Evolutionary conservation across 73 alveolate species (phyloP).

Genomic region (Stentor coeruleus): DNA sequence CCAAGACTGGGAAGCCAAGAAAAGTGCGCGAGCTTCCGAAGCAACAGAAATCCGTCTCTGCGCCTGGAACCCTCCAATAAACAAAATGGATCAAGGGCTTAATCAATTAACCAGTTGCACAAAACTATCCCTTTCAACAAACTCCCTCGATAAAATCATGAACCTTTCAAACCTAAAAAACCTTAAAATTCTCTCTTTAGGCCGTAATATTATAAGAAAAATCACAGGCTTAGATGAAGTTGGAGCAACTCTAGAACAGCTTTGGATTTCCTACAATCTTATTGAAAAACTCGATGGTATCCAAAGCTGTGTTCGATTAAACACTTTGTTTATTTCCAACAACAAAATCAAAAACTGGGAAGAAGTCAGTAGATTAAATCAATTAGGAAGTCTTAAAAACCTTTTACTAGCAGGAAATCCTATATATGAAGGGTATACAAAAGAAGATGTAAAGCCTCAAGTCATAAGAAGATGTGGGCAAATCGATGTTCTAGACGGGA

Average conservation of each 20-base stretch:
- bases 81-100: slow-evolving; percentile 90
- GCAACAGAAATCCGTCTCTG: slow-evolving; percentile 78
- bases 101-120: slow-evolving; percentile 60
- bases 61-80: slow-evolving; percentile 88
- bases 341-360: slow-evolving; percentile 87
- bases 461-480: slow-evolving; percentile 85
- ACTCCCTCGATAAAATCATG: slow-evolving; percentile 90
- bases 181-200: slow-evolving; percentile 91
- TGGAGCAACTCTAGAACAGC: slow-evolving; percentile 91
- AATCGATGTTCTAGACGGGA: slow-evolving; percentile 83
- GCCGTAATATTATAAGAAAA: slow-evolving; percentile 94
- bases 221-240: slow-evolving; percentile 96
- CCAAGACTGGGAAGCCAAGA: slow-evolving; percentile 75
- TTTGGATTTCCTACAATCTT: slow-evolving; percentile 96
- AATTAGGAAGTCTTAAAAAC: slow-evolving; percentile 78
- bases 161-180: slow-evolving; percentile 80
- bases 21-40: slow-evolving; percentile 78
- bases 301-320: slow-evolving; percentile 85
- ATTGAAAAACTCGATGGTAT: slow-evolving; percentile 97
- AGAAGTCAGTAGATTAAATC: slow-evolving; percentile 80
- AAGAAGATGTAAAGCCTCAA: slow-evolving; percentile 80
- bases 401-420: slow-evolving; percentile 82
- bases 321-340: slow-evolving; percentile 81
- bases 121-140: slow-evolving; percentile 86
- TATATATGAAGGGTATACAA: slow-evolving; percentile 69